These are phyloP conservation scores for Pezicula carpinea DNA, from an alignment of 2,329 filamentous ascomycete species.

Conservation along the genomic window DNA sequence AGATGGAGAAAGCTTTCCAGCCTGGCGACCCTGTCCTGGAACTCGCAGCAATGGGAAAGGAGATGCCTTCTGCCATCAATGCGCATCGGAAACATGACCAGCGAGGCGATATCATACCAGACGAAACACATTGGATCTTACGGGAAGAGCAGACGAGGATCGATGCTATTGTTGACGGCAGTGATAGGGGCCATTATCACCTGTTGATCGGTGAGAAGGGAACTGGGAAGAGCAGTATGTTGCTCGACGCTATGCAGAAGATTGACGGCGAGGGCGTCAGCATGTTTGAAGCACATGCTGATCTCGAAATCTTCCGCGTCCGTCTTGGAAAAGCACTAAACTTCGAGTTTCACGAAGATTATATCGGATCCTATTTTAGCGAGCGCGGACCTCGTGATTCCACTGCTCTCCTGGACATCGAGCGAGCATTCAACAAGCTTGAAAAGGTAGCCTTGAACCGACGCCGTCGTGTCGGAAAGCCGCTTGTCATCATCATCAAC, in stretches of 20 bases:
- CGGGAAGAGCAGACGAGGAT: conserved; percentile 79
- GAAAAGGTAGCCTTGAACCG: conserved; percentile 86
- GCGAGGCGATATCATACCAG: conserved; percentile 6
- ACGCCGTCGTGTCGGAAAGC: conserved; percentile 53
- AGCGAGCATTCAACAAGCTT: conserved; percentile 93
- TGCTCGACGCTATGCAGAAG: conserved; percentile 92
- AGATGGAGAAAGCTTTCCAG: conserved; percentile 88
- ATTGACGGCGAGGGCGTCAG: conserved; percentile 83
- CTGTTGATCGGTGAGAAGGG: conserved; percentile 93
- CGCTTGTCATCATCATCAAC: conserved; percentile 91
- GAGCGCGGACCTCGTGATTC: conserved; percentile 90
- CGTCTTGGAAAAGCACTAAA: conserved; percentile 89
- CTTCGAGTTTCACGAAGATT: conserved; percentile 97
- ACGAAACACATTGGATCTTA: conserved; percentile 65
- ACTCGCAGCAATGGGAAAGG: conserved; percentile 63
- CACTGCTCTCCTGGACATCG: conserved; percentile 88
- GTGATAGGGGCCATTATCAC: conserved; percentile 76
- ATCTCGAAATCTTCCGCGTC: conserved; percentile 91
- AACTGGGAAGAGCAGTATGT: conserved; percentile 93
- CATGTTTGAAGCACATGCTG: conserved; percentile 95
- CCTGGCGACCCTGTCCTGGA: conserved; percentile 88
- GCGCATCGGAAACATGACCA: conserved; percentile 29
- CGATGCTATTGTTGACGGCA: conserved; percentile 76
- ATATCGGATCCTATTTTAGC: conserved; percentile 93
- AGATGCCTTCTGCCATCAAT: conserved; percentile 38